These are phyloP conservation scores for Musa troglodytarum DNA, from an alignment of 176 grass and related monocot genomes.

Conservation along the genomic window DNA sequence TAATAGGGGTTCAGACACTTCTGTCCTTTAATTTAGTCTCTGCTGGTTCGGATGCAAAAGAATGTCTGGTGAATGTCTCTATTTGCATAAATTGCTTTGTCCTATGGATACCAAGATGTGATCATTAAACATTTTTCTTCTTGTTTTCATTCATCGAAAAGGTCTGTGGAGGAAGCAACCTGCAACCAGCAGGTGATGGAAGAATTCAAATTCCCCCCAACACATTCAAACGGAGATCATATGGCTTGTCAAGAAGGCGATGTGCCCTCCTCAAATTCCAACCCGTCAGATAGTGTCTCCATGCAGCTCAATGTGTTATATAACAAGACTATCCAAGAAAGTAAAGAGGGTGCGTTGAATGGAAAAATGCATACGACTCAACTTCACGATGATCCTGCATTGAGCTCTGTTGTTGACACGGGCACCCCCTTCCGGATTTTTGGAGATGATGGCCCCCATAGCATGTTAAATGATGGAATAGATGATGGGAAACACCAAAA, in stretches of 20 bases:
- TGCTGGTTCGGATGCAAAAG: neutral
- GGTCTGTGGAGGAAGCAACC: slow-evolving; percentile 41
- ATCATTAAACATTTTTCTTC: neutral
- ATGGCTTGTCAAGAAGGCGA: slow-evolving; percentile 40
- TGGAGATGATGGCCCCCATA: slow-evolving; percentile 20
- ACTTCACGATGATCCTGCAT: slow-evolving; percentile 27
- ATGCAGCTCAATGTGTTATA: slow-evolving; percentile 57
- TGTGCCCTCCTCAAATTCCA: slow-evolving; percentile 39
- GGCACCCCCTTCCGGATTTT: slow-evolving; percentile 32
- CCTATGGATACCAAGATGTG: neutral
- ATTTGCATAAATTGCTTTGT: neutral
- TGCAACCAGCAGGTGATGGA: slow-evolving; percentile 29
- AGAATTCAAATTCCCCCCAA: slow-evolving; percentile 32
- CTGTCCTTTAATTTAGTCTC: neutral
- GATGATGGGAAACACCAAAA: slow-evolving; percentile 28
- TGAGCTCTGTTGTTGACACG: slow-evolving; percentile 44
- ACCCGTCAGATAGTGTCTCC: slow-evolving; percentile 28
- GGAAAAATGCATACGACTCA: slow-evolving; percentile 35
- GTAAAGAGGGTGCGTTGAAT: slow-evolving; percentile 38
- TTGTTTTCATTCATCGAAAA: slow-evolving; percentile 14
- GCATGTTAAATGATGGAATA: slow-evolving; percentile 19
- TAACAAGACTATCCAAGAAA: slow-evolving; percentile 39
- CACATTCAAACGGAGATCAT: slow-evolving; percentile 31
- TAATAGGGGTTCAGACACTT: neutral
- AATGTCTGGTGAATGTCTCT: neutral